Evolutionary conservation across 164 flowering plant genomes (phyloP).

Genomic region (Aristolochia fimbriata): DNA sequence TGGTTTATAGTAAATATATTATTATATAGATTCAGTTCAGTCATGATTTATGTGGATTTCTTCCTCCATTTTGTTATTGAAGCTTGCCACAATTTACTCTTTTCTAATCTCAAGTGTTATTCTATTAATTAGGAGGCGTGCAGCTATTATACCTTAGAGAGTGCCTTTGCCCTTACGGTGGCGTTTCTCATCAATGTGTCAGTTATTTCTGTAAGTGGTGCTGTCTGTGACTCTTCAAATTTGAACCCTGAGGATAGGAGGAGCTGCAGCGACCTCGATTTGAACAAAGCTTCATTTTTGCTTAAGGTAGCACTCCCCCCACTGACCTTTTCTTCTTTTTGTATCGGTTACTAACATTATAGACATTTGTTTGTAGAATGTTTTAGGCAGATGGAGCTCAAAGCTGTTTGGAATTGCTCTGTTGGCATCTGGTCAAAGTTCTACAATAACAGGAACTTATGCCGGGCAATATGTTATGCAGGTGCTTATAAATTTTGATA

Average conservation of each 20-base stretch:
- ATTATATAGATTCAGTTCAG: no score
- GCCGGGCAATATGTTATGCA: constrained; percentile 98
- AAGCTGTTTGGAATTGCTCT: constrained; percentile 89
- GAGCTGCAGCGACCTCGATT: constrained; percentile 57
- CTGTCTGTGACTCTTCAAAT: constrained; percentile 64
- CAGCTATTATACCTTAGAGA: constrained; percentile 76
- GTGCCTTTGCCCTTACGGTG: constrained; percentile 68
- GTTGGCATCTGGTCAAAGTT: constrained; percentile 96
- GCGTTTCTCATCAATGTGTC: constrained; percentile 87
- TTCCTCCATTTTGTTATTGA: no score
- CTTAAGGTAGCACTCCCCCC: constrained; percentile 16
- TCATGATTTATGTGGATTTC: no score
- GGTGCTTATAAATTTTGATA: constrained; percentile 23
- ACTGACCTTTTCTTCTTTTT: neutral
- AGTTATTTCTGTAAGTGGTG: constrained; percentile 78
- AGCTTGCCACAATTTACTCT: no score
- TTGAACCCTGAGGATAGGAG: constrained; percentile 41
- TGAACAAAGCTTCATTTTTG: constrained; percentile 83
- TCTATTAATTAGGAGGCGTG: constrained; percentile 65
- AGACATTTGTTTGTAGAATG: constrained; percentile 36
- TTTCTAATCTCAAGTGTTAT: neutral
- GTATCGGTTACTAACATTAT: neutral
- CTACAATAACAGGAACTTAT: constrained; percentile 94
- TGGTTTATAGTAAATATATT: no score
- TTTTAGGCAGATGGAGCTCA: constrained; percentile 88